Evolutionary conservation across 495 filamentous ascomycete species (phyloP).

Genomic region (Hyaloscypha finlandica): DNA sequence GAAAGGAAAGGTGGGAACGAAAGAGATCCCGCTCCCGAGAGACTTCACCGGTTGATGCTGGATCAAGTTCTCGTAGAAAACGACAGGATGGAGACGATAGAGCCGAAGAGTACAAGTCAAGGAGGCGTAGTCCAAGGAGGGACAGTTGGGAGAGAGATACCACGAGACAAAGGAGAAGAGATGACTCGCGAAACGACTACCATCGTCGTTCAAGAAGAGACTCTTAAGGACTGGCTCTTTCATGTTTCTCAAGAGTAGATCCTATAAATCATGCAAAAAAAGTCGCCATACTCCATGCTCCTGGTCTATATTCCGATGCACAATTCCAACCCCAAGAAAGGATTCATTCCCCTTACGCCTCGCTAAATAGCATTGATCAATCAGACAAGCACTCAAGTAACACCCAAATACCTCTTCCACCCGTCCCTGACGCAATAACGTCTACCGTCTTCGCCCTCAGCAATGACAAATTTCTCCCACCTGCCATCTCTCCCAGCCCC

Average conservation of each 20-base stretch:
- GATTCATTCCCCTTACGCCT: slow-evolving; percentile 18
- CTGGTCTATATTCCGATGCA: background rate
- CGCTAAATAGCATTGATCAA: slow-evolving; percentile 22
- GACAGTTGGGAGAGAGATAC: slow-evolving; percentile 21
- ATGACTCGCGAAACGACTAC: slow-evolving; percentile 22
- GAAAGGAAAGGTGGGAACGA: slow-evolving; percentile 32
- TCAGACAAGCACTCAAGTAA: slow-evolving; percentile 20
- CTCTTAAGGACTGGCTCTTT: slow-evolving; percentile 1
- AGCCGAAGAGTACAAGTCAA: slow-evolving; percentile 31
- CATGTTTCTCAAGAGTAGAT: background rate
- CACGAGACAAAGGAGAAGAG: slow-evolving; percentile 14
- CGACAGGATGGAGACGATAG: slow-evolving; percentile 31
- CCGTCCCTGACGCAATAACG: slow-evolving; percentile 65
- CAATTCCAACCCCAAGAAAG: background rate
- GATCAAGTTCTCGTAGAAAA: slow-evolving; percentile 26
- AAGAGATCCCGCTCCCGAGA: slow-evolving; percentile 31
- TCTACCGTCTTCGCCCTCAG: slow-evolving; percentile 62
- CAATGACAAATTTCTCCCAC: slow-evolving; percentile 82
- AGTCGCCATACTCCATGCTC: background rate
- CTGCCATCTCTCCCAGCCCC: slow-evolving; percentile 79
- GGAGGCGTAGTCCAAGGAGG: slow-evolving; percentile 34
- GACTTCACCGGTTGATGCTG: slow-evolving; percentile 24
- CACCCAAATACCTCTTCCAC: slow-evolving; percentile 78
- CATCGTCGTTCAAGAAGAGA: slow-evolving; percentile 30
- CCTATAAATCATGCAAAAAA: background rate